phyloP scores from a whole-genome alignment of 2,329 filamentous ascomycete genomes.

The Fusarium coffeatum region DNA sequence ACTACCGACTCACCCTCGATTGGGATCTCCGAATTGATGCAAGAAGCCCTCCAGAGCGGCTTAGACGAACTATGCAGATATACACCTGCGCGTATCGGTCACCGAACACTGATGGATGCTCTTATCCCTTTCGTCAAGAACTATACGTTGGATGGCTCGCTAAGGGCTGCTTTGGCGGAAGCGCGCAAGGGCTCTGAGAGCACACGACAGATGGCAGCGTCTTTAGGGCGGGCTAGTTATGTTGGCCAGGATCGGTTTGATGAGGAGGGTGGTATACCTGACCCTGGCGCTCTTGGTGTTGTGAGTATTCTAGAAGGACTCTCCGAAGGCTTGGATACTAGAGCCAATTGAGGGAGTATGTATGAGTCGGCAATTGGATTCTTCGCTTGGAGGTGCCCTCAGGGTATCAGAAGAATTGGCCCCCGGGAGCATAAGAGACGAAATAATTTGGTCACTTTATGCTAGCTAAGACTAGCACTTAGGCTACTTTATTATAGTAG shows the following conservation, averaged over 20 bases:
- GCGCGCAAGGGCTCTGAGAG: slow-evolving; percentile 64
- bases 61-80: slow-evolving; percentile 62
- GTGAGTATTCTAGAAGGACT: neutral
- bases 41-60: slow-evolving; percentile 54
- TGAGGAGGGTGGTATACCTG: slow-evolving; percentile 62
- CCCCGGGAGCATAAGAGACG: too few species aligned
- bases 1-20: slow-evolving; percentile 47
- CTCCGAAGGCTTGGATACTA: slow-evolving; percentile 4
- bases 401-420: too few species aligned
- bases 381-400: neutral
- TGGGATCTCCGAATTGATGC: neutral
- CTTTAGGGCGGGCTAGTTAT: slow-evolving; percentile 75
- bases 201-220: slow-evolving; percentile 69
- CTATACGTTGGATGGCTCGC: slow-evolving; percentile 63
- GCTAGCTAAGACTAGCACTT: too few species aligned
- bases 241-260: slow-evolving; percentile 64
- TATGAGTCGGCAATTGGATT: neutral
- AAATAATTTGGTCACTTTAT: too few species aligned
- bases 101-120: slow-evolving; percentile 69
- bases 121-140: slow-evolving; percentile 66
- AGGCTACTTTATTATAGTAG: too few species aligned
- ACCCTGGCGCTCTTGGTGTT: slow-evolving; percentile 67
- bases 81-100: slow-evolving; percentile 66
- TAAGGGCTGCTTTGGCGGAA: slow-evolving; percentile 68
- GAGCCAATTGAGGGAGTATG: neutral